Percentiles rank a stretch among this genome's conserved stretches.
Evolutionary conservation across 345 rosid species (phyloP).

Genomic region (Corymbia maculata): DNA sequence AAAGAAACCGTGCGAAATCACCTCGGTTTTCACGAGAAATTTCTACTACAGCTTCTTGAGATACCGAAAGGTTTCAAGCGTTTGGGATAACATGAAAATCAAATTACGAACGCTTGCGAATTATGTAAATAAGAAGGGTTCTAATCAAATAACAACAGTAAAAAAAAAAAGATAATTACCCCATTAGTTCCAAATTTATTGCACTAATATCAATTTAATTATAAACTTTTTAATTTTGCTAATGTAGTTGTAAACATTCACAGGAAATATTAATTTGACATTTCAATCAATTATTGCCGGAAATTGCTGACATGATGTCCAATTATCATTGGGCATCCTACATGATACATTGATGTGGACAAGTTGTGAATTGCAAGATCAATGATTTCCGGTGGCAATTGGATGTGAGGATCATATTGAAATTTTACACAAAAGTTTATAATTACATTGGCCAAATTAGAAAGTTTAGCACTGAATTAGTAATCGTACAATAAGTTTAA

Average conservation of each 20-base stretch:
- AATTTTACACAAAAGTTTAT: background rate
- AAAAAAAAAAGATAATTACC: background rate
- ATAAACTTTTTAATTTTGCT: background rate
- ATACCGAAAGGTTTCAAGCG: background rate
- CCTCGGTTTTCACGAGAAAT: background rate
- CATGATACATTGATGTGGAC: rapidly evolving
- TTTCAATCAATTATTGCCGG: rapidly evolving
- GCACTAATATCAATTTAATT: background rate
- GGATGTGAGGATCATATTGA: rapidly evolving
- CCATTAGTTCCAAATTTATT: background rate
- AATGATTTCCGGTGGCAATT: rapidly evolving
- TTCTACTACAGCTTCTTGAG: background rate
- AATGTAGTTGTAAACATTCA: too few relatives aligned
- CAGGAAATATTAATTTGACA: background rate
- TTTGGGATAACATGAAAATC: background rate
- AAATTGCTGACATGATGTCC: rapidly evolving
- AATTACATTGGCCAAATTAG: background rate
- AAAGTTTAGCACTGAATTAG: background rate
- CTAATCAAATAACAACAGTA: background rate
- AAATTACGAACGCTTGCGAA: background rate
- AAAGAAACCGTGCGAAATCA: background rate
- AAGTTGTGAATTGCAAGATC: background rate
- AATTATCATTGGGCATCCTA: background rate
- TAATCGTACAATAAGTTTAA: background rate
- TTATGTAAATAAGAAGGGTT: background rate